Percentiles rank a stretch among this genome's conserved stretches.
These are phyloP conservation scores for Angomonas ambiguus DNA, from an alignment of 208 protist species.

Conservation along the genomic window DNA sequence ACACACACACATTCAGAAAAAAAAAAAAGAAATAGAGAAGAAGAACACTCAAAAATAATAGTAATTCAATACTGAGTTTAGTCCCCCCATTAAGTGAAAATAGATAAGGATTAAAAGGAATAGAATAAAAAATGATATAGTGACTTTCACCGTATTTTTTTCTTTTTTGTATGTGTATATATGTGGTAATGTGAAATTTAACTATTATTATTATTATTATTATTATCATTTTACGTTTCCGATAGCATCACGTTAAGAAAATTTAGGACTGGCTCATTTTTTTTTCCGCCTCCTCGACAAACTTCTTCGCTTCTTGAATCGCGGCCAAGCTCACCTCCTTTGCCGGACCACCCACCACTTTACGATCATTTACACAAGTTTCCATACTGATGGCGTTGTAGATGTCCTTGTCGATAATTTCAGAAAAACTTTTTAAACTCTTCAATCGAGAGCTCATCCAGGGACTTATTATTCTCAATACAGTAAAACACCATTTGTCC, in stretches of 20 bases:
- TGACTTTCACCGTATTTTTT: too few relatives aligned
- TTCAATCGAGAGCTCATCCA: constrained; percentile 22
- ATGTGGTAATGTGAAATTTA: too few relatives aligned
- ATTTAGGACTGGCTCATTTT: too few relatives aligned
- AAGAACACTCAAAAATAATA: neutral
- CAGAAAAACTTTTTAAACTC: constrained; percentile 19
- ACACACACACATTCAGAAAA: neutral
- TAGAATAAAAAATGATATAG: too few relatives aligned
- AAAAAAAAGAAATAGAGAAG: constrained; percentile 7
- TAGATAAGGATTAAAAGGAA: too few relatives aligned
- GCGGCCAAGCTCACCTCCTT: constrained; percentile 20
- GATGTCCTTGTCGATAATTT: constrained; percentile 22
- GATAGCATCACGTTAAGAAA: too few relatives aligned
- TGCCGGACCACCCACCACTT: constrained; percentile 23
- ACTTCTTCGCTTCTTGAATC: constrained; percentile 15
- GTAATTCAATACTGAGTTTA: too few relatives aligned
- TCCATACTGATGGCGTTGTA: constrained; percentile 33
- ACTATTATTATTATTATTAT: too few relatives aligned
- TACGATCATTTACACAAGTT: constrained; percentile 29
- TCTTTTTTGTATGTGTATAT: too few relatives aligned
- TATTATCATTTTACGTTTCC: too few relatives aligned
- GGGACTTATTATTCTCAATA: constrained; percentile 23
- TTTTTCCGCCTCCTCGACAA: constrained; percentile 9
- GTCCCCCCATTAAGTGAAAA: too few relatives aligned
- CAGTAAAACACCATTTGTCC: constrained; percentile 26